These are phyloP conservation scores for Lentinula sp. DNA, from an alignment of 768 basidiomycete species.

Conservation along the genomic window DNA sequence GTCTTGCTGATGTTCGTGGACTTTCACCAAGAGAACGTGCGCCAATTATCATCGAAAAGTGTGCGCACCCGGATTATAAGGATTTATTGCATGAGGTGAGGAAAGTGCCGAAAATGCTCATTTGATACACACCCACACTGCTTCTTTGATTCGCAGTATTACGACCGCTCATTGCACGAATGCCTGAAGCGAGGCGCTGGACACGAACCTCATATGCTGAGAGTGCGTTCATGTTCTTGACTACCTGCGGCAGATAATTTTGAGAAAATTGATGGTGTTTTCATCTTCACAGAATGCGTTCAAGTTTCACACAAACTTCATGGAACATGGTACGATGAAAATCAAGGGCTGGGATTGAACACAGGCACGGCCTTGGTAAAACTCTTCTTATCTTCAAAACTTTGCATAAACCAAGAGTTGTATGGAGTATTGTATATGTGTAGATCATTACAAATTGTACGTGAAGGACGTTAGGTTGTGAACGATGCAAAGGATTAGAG, in stretches of 20 bases:
- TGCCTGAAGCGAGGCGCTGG: slow-evolving; percentile 36
- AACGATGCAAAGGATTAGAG: not conserved
- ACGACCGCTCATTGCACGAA: slow-evolving; percentile 35
- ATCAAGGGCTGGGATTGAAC: slow-evolving; percentile 27
- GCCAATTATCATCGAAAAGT: slow-evolving; percentile 39
- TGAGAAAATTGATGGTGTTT: not conserved
- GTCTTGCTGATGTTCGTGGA: slow-evolving; percentile 40
- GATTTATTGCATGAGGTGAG: slow-evolving; percentile 32
- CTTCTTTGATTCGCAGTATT: slow-evolving; percentile 22
- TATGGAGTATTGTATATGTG: not conserved
- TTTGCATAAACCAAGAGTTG: not conserved
- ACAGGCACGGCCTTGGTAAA: not conserved
- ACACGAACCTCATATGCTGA: slow-evolving; percentile 44
- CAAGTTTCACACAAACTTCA: slow-evolving; percentile 26
- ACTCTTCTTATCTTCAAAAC: not conserved
- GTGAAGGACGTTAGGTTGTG: not conserved
- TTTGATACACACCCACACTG: not conserved
- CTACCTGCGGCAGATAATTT: not conserved
- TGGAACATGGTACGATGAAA: slow-evolving; percentile 35
- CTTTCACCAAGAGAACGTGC: slow-evolving; percentile 41
- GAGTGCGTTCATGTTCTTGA: slow-evolving; percentile 18
- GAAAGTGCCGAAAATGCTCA: not conserved
- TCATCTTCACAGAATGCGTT: slow-evolving; percentile 23
- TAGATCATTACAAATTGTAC: not conserved
- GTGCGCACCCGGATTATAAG: slow-evolving; percentile 41